These are phyloP conservation scores for Diaporthe velutina DNA, from an alignment of 2,329 filamentous ascomycete genomes.

Conservation along the genomic window DNA sequence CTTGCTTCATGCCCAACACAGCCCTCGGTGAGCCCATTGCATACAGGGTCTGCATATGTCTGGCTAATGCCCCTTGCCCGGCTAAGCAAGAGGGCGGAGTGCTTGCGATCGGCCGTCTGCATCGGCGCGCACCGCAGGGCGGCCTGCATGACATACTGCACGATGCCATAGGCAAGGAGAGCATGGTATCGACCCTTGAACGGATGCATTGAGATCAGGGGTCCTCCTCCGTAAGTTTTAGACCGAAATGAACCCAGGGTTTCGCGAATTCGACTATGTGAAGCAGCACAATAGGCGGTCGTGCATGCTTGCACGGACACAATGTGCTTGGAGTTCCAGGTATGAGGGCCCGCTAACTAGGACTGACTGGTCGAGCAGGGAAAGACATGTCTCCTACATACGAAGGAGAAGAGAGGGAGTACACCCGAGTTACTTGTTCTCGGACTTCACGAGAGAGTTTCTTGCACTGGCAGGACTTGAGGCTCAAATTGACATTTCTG, in stretches of 20 bases:
- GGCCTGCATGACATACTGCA: conserved; percentile 18
- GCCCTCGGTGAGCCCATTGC: background rate
- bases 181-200: background rate
- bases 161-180: background rate
- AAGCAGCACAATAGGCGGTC: background rate
- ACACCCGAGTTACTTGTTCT: background rate
- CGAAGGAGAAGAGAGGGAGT: background rate
- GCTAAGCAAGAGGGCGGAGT: conserved; percentile 11
- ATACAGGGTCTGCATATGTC: background rate
- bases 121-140: conserved; percentile 26
- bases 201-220: background rate
- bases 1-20: conserved; percentile 1
- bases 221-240: background rate
- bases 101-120: background rate
- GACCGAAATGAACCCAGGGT: background rate
- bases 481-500: conserved; percentile 1
- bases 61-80: background rate
- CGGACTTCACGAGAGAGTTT: background rate
- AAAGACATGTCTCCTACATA: conserved; percentile 10
- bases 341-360: conserved; percentile 7
- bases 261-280: background rate
- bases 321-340: conserved; percentile 11
- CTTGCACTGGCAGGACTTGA: background rate
- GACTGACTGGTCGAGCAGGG: conserved; percentile 5
- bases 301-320: conserved; percentile 22